Conservation (phyloP, 1,139 yeast species). For the Wickerhamiella pararugosa region DNA sequence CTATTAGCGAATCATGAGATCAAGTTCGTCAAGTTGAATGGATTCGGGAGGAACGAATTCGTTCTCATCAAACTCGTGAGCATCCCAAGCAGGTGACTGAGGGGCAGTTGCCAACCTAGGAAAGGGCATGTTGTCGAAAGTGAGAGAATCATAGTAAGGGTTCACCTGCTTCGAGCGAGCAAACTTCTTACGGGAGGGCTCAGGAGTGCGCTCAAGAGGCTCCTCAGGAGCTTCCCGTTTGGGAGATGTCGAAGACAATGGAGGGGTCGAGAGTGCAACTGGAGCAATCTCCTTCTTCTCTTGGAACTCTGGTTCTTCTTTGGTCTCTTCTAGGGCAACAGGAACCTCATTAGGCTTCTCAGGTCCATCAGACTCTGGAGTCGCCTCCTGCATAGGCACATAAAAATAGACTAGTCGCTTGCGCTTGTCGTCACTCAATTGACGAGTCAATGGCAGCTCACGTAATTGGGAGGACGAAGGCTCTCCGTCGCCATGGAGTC, state of each 20-base stretch:
- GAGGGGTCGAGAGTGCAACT: constrained; percentile 1
- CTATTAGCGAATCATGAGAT: constrained; percentile 10
- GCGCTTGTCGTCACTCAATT: constrained; percentile 18
- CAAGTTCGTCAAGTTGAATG: constrained; percentile 16
- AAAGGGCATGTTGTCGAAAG: constrained; percentile 9
- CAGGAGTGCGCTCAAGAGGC: constrained; percentile 1
- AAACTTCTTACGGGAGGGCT: constrained; percentile 4
- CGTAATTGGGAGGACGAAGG: constrained; percentile 13
- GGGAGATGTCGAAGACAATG: neutral
- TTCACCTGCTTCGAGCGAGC: constrained; percentile 10
- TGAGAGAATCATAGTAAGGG: constrained; percentile 18
- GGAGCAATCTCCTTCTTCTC: neutral
- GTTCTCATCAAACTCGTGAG: constrained; percentile 11
- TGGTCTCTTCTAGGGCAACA: neutral
- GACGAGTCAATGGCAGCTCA: constrained; percentile 19
- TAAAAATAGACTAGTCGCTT: constrained; percentile 20
- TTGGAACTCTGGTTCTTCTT: neutral
- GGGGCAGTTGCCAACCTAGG: constrained; percentile 9
- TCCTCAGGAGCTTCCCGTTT: neutral
- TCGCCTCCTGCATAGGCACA: constrained; percentile 6
- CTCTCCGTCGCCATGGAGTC: constrained; percentile 18
- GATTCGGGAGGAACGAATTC: constrained; percentile 15
- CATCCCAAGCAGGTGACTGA: constrained; percentile 11
- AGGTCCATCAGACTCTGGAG: neutral
- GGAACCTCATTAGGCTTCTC: neutral